Evolutionary conservation across 2,329 filamentous ascomycete genomes (phyloP), one percentile per base, ranked within the genome.

Genomic region (Xylaria sp.): DNA sequence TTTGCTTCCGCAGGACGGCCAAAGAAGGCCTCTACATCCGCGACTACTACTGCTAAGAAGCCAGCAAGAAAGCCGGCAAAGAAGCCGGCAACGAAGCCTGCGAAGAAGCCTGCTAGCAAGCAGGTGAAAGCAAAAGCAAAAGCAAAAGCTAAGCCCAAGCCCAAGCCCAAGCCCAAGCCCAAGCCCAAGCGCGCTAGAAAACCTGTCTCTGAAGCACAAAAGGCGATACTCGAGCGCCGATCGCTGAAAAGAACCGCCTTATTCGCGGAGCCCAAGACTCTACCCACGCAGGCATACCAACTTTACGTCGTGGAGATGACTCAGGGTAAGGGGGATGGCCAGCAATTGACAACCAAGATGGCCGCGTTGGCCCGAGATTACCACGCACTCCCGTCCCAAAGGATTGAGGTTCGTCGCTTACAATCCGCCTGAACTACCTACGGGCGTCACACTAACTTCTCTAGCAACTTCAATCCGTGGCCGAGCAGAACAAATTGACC

Each of bases 391-490:
- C 75, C 83, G 8, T 45, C 76, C 2, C 69, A 76, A 0, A 83
- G 87, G 72, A 68, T 74, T 8, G 74, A 85, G 79, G 86, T 87
- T 78, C 70, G 82, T 76, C 28, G 39, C 43, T 45, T 23, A 18
- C 2, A 45, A 52, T 13, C 36, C 41, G 12, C 36, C 43, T 18
- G 30, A 2, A 39, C 32, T 5, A 25, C 25, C 41, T 30, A n/a
- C 20, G 18, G 30, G 13, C 13, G 15, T 15, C 50, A 23, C 30
- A 9, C 70, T 76, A 62, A 76, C 53, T 9, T 25, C 15, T 60
- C 28, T 62, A 85, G 83, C 76, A 72, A 46, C 77, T 86, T 30
- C 46, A 76, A n/a, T 71, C 75, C 25, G 72, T 45, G 13, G 79
- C 76, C 32, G 63, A 75, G 2, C 70, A 80, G 70, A 87, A 87